phyloP scores from a whole-genome alignment of 192 early-diverging fungal genomes.

The Umbelopsis isabellina region DNA sequence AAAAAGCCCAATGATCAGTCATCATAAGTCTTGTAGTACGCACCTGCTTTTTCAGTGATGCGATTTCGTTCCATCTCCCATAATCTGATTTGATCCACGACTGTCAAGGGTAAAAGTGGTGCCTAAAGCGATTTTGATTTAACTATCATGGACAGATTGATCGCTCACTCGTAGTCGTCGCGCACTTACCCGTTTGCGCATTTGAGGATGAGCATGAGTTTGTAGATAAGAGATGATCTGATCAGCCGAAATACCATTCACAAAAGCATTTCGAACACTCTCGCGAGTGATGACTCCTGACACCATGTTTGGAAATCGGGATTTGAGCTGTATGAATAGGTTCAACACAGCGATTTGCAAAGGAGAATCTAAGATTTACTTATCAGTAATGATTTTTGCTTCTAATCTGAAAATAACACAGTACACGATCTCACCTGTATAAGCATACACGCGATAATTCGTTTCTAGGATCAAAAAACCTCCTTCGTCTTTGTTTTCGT shows the following conservation, averaged over 20 bases:
- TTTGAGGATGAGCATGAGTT: slow-evolving; percentile 90
- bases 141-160: neutral
- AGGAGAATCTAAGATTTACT: slow-evolving; percentile 65
- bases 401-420: neutral
- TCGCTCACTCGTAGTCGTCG: neutral
- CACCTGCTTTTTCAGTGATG: slow-evolving; percentile 54
- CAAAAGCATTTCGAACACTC: slow-evolving; percentile 79
- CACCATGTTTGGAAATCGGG: slow-evolving; percentile 92
- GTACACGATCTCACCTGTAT: slow-evolving; percentile 64
- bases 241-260: slow-evolving; percentile 90
- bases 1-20: neutral
- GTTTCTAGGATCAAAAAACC: slow-evolving; percentile 96
- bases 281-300: slow-evolving; percentile 86
- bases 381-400: neutral
- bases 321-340: slow-evolving; percentile 82
- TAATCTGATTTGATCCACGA: slow-evolving; percentile 92
- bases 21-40: neutral
- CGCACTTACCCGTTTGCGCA: slow-evolving; percentile 68
- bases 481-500: slow-evolving; percentile 41
- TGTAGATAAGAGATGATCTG: slow-evolving; percentile 94
- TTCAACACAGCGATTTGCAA: slow-evolving; percentile 93
- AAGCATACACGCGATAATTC: slow-evolving; percentile 94
- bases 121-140: slow-evolving; percentile 29
- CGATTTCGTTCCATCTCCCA: slow-evolving; percentile 97
- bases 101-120: slow-evolving; percentile 87